phyloP scores from a whole-genome alignment of 495 filamentous ascomycete species.

The Clohesyomyces aquaticus region DNA sequence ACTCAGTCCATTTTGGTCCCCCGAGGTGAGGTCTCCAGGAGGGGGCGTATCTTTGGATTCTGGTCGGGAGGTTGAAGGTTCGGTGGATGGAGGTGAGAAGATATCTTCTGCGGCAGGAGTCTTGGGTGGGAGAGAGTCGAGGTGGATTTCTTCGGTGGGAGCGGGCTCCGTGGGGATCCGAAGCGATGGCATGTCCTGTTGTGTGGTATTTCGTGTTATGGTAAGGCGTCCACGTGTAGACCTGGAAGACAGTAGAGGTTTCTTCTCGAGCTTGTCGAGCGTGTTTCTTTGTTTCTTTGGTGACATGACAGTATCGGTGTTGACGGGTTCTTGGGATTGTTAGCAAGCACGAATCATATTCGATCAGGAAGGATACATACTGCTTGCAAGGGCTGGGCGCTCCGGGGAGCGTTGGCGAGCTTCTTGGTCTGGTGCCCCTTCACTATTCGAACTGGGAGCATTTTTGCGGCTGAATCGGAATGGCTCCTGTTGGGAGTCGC shows the following conservation, averaged over 20 bases:
- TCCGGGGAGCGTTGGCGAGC: slow-evolving; percentile 11
- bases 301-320: slow-evolving; percentile 44
- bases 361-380: slow-evolving; percentile 26
- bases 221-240: slow-evolving; percentile 22
- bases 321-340: slow-evolving; percentile 43
- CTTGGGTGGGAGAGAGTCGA: slow-evolving; percentile 41
- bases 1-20: slow-evolving; percentile 18
- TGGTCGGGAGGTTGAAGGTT: slow-evolving; percentile 38
- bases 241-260: slow-evolving; percentile 23
- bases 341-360: slow-evolving; percentile 19
- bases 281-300: slow-evolving; percentile 42
- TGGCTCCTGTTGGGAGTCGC: slow-evolving; percentile 43
- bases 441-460: slow-evolving; percentile 4
- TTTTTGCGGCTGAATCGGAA: slow-evolving; percentile 55
- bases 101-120: slow-evolving; percentile 44
- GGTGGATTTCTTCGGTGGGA: slow-evolving; percentile 34
- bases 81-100: slow-evolving; percentile 47
- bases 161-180: slow-evolving; percentile 32
- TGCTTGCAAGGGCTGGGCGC: slow-evolving; percentile 44
- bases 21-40: slow-evolving; percentile 41
- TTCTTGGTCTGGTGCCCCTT: slow-evolving; percentile 2
- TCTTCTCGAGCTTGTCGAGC: slow-evolving; percentile 37
- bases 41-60: slow-evolving; percentile 47
- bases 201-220: slow-evolving; percentile 12
- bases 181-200: slow-evolving; percentile 18